Evolutionary conservation across 2,329 filamentous ascomycete genomes (phyloP).

Genomic region (Pseudocercospora eumusae): DNA sequence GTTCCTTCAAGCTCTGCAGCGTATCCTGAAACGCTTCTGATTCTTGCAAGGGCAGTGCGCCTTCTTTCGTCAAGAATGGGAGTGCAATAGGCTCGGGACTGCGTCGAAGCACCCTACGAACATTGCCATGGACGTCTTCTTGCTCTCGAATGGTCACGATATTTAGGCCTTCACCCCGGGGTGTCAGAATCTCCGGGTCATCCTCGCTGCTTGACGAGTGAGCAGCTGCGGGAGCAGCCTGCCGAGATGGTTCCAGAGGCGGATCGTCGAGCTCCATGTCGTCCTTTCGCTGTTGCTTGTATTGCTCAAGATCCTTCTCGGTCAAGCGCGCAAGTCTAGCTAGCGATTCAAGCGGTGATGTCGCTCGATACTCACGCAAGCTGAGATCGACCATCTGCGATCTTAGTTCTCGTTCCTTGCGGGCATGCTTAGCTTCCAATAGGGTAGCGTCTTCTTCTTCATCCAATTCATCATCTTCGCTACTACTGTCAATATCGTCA

Average conservation of each 20-base stretch:
- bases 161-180: constrained; percentile 36
- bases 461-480: constrained; percentile 51
- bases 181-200: constrained; percentile 38
- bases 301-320: constrained; percentile 33
- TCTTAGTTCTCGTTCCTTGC: constrained; percentile 48
- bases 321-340: constrained; percentile 45
- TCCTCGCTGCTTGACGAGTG: constrained; percentile 37
- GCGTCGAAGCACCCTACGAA: constrained; percentile 35
- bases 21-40: constrained; percentile 43
- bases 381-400: constrained; percentile 48
- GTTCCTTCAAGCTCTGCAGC: constrained; percentile 38
- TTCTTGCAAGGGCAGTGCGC: constrained; percentile 43
- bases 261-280: constrained; percentile 35
- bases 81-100: constrained; percentile 47
- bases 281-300: constrained; percentile 29
- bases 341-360: constrained; percentile 48
- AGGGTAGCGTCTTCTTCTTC: constrained; percentile 52
- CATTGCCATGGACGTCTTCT: constrained; percentile 22
- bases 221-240: constrained; percentile 24
- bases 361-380: constrained; percentile 45
- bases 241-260: constrained; percentile 1
- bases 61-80: constrained; percentile 48
- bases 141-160: constrained; percentile 31
- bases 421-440: constrained; percentile 50
- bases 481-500: constrained; percentile 39